Evolutionary conservation across 1,284 basidiomycete species (phyloP), one percentile per base, ranked within the genome.

Genomic region (Puccinia triticina): DNA sequence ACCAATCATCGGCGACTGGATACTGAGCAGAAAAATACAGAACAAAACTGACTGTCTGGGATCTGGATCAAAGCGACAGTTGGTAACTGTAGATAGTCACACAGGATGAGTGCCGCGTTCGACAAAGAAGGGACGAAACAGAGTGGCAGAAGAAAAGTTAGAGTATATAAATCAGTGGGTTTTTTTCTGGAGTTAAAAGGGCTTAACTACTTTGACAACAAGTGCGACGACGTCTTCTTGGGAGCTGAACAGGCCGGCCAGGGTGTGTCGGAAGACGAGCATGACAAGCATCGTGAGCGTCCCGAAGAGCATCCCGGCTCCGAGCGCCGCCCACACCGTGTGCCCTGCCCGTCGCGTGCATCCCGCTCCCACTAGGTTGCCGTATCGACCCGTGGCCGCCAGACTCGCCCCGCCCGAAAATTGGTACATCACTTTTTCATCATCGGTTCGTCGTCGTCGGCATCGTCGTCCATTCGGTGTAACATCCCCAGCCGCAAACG

Each of bases 381-480:
- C 89, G 32, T 86, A 92, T 90, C 95, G 91, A 67, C 96, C 94
- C 29, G 94, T 92, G 0, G 92, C 89, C 0, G 95, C 94, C 11
- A 95, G 90, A 77, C 92, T 90, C 26, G 96, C 87, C 0, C 93
- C 91, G 83, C 91, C 94, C 0, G 94, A 94, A 0, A 92, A 92
- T 87, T 96, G 95, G 87, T 91, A 96, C 4, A 92, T 92, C 3
- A 92, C 92, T 43, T 1, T 93, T 12, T 53, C 50, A 23, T 53
- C 50, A 92, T 76, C 88, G 37, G 89, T 90, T 77, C 91, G 93
- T 11, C 2, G 94, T n/a, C n/a, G n/a, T n/a, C n/a, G n/a, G n/a
- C n/a, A n/a, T n/a, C n/a, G n/a, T 43, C 40, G 12, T 43, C 40
- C 40, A 88, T 18, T 94, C n/a, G 87, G 0, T 94, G 91, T 1